Evolutionary conservation across 306 rosid species (phyloP).

Genomic region (Dryas drummondii): DNA sequence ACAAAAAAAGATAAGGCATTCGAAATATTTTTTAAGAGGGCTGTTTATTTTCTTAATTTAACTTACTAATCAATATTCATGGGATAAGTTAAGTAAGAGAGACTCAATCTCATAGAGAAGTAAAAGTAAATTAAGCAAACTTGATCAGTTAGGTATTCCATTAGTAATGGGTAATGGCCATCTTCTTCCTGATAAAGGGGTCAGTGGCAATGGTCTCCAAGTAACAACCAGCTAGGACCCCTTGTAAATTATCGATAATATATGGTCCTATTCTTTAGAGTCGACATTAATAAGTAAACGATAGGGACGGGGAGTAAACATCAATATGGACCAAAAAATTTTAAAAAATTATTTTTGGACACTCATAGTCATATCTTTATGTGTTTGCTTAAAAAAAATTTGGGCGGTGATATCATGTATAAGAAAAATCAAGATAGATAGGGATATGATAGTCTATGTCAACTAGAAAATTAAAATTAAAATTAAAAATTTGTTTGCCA

Average conservation of each 20-base stretch:
- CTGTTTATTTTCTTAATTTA: neutral
- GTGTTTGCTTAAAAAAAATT: neutral
- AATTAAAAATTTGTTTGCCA: neutral
- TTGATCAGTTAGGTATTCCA: no score
- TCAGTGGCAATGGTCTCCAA: no score
- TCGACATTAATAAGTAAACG: neutral
- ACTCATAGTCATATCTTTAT: no score
- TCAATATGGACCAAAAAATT: constrained; percentile 3
- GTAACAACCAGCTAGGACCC: no score
- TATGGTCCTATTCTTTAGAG: no score
- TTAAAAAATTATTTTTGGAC: neutral
- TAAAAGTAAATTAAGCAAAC: no score
- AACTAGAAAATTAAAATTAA: constrained; percentile 3
- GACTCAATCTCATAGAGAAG: no score
- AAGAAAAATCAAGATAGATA: neutral
- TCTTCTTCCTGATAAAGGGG: no score
- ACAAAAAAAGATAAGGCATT: neutral
- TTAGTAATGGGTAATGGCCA: no score
- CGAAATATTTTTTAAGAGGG: neutral
- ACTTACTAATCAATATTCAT: neutral
- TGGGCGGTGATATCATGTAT: constrained; percentile 4
- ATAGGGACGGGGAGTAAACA: neutral
- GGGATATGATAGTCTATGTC: constrained; percentile 1
- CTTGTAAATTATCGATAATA: no score
- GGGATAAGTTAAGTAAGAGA: neutral